Base-by-base conservation (phyloP, 805 yeast genomes). In the Sugiyamaella chiloensis region DNA sequence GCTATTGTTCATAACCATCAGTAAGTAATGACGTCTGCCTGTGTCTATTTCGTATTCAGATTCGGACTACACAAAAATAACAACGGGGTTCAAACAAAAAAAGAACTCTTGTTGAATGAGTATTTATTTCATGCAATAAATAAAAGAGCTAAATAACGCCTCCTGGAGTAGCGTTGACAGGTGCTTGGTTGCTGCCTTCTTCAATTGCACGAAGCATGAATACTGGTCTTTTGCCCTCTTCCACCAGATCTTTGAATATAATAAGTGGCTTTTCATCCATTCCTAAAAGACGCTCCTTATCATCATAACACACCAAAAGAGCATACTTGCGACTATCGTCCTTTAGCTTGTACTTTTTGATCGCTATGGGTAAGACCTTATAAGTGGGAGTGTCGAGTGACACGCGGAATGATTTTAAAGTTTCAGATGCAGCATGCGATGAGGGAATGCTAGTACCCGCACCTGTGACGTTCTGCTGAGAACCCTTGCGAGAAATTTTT, bases 321-420 rank as follows among this genome's bases (percentile, higher is more conserved):
- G 90, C 96, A 62, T 89, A 91, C 59, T 87, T 85, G 44, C 85
- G 75, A 90, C 96, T 86, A 60, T 88, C 96, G 44, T 79, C 83
- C 26, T 80, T 78, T 42, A 91, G 74, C 50, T 81, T 82, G 67
- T 90, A 95, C 52, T 95, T 75, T 56, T 83, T 80, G 85, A 88
- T 83, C 4, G 96, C 96, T 29, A 85, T 87, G 59, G 87, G 95
- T 40, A 93, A 69, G 19, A 91, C 84, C 63, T 86, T 86, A 57
- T 85, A 81, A 63, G 96, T 89, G 1, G 96, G 89, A 58, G 91
- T 98, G 47, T 89, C 96, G 21, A 87, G 81, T 5, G 91, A 84
- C 1, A 96, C 95, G 40, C 93, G 69, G 52, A 90, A 67, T 57
- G 87, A 93, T 58, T 87, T 86, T 55, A 88, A 72, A 0, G 96